Base-by-base conservation (phyloP, 352 stramenopile species). In the Phytopythium cucurbitacearum region DNA sequence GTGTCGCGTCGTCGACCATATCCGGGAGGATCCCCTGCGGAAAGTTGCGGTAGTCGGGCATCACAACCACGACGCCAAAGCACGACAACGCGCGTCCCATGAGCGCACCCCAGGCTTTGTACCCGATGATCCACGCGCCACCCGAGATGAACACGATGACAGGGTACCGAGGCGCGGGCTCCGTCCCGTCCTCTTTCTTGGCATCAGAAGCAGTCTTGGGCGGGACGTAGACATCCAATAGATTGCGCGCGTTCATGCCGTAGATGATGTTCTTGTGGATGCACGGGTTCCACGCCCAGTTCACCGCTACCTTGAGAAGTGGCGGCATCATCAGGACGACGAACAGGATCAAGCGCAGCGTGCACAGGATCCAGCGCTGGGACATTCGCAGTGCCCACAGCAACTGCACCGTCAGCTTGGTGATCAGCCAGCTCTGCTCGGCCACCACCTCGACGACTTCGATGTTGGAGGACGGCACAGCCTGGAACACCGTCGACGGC, bases 21-120 rank as follows among this genome's bases (percentile, higher is more conserved):
- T 92, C 84, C 10, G 85, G 71, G n/a, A 97, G 61, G 28, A 86
- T 75, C 0, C 76, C 85, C 40, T 93, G 81, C 0, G 91, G 91
- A 60, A 96, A 97, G 59, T 98, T 97, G 35, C 87, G 71, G 51
- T 97, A 97, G 68, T 98, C 91, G 1, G 91, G 90, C 57, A 91
- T 92, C 45, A 97, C 75, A 3, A 96, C 80, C 2, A 98, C 69
- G 49, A 97, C 67, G 7, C 85, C 85, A 34, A 82, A 71, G 3
- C 77, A 73, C 4, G 76, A 77, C 11, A 97, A 54, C 1, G 83
- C 82, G 28, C 86, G 76, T 51, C 80, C 89, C 54, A 97, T 79
- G 9, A 97, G 68, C 2, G 87, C 70, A 4, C 87, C 88, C 89
- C 89, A 97, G 16, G 87, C 89, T 68, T 97, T 97, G 71, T 97